Percentiles rank a stretch among this genome's conserved stretches.
These are phyloP conservation scores for Tuctoria greenei DNA, from an alignment of 176 grass and related monocot genomes.

Conservation along the genomic window DNA sequence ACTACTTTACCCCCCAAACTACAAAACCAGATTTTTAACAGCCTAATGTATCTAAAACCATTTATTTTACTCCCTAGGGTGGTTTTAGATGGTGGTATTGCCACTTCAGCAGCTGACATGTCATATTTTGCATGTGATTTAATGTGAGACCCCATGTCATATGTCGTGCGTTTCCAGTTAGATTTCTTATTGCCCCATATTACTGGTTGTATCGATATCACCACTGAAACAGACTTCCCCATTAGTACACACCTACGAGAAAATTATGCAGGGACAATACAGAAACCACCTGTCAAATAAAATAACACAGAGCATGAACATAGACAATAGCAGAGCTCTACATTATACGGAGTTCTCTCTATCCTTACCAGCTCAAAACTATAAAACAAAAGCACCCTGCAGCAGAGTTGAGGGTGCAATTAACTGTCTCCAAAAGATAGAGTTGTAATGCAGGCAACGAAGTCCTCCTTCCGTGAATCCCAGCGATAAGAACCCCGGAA, in stretches of 20 bases:
- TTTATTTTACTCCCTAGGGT: too few species aligned
- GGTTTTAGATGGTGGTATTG: too few species aligned
- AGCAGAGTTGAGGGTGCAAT: conserved; percentile 21
- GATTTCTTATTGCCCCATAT: neutral
- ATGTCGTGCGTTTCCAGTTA: too few species aligned
- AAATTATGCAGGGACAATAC: conserved; percentile 28
- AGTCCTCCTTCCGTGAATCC: neutral
- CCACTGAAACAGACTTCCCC: neutral
- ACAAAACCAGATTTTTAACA: too few species aligned
- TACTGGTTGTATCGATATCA: neutral
- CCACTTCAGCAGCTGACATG: too few species aligned
- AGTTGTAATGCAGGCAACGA: conserved; percentile 12
- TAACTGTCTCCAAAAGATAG: conserved; percentile 24
- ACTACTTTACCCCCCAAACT: too few species aligned
- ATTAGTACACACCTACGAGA: conserved; percentile 20
- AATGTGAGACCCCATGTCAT: too few species aligned
- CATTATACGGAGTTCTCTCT: conserved; percentile 37
- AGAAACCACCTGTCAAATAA: conserved; percentile 9
- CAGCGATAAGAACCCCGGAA: neutral
- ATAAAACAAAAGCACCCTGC: conserved; percentile 34
- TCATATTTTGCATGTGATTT: too few species aligned
- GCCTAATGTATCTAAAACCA: too few species aligned
- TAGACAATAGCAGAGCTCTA: conserved; percentile 28
- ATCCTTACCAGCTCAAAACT: conserved; percentile 41
- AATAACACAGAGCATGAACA: conserved; percentile 7